Evolutionary conservation across 2,329 filamentous ascomycete species (phyloP).

Genomic region (Lasiodiplodia sp.): DNA sequence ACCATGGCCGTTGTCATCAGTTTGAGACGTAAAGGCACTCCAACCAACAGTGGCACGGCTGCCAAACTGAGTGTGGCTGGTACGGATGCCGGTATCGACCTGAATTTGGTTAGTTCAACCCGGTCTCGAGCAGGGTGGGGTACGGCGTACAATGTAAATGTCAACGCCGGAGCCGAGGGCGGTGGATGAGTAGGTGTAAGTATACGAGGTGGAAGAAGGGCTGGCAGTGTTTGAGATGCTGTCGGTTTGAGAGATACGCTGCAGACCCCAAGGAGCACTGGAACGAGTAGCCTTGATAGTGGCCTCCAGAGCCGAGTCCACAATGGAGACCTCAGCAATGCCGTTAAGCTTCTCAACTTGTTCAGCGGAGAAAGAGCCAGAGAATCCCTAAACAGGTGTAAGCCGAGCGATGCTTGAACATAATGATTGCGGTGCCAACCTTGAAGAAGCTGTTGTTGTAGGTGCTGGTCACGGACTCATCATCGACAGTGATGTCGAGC

Average conservation of each 20-base stretch:
- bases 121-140: not conserved
- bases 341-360: slow-evolving; percentile 15
- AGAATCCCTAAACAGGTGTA: not conserved
- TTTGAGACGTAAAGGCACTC: slow-evolving; percentile 46
- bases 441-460: slow-evolving; percentile 30
- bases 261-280: slow-evolving; percentile 51
- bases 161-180: slow-evolving; percentile 41
- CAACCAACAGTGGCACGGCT: slow-evolving; percentile 38
- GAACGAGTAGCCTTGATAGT: slow-evolving; percentile 44
- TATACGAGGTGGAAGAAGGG: slow-evolving; percentile 42
- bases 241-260: slow-evolving; percentile 47
- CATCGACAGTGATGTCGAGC: slow-evolving; percentile 21
- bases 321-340: slow-evolving; percentile 27
- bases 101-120: not conserved
- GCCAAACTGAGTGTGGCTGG: slow-evolving; percentile 41
- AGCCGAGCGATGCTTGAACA: not conserved
- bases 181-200: slow-evolving; percentile 23
- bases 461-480: slow-evolving; percentile 19
- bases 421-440: not conserved
- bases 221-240: slow-evolving; percentile 35
- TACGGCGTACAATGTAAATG: slow-evolving; percentile 61
- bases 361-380: slow-evolving; percentile 26
- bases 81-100: slow-evolving; percentile 28
- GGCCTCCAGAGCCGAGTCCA: slow-evolving; percentile 16
- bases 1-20: slow-evolving; percentile 50